These are phyloP conservation scores for Podila epicladia DNA, from an alignment of 192 early-diverging fungal genomes.

Conservation along the genomic window DNA sequence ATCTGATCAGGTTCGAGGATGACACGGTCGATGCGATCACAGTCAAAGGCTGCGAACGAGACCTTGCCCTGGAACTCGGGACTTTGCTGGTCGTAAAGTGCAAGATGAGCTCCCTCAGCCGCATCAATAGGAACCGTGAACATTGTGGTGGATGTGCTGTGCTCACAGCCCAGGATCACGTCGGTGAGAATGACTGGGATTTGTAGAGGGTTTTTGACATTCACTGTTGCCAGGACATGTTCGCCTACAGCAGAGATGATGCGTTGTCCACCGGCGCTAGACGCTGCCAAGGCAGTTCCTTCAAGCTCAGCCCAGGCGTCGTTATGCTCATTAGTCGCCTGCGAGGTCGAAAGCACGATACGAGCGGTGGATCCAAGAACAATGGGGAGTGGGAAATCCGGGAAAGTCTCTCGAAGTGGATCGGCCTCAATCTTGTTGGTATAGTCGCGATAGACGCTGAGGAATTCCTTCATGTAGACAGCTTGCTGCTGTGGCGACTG, in stretches of 20 bases:
- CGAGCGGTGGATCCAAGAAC: conserved; percentile 65
- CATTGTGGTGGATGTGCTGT: conserved; percentile 33
- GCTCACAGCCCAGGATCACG: conserved; percentile 67
- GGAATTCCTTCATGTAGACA: conserved; percentile 79
- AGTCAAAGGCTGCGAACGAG: conserved; percentile 63
- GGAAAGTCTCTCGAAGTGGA: conserved; percentile 54
- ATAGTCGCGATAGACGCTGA: conserved; percentile 78
- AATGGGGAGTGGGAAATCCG: conserved; percentile 68
- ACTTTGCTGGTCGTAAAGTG: conserved; percentile 34
- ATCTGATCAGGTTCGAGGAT: conserved; percentile 41
- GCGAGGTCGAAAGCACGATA: conserved; percentile 70
- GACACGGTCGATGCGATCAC: conserved; percentile 57
- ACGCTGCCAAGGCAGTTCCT: conserved; percentile 36
- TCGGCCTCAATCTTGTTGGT: conserved; percentile 54
- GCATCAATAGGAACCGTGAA: conserved; percentile 27
- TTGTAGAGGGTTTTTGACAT: conserved; percentile 77
- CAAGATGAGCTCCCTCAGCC: conserved; percentile 50
- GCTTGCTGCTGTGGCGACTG: conserved; percentile 73
- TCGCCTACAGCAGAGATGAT: conserved; percentile 83
- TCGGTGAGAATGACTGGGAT: conserved; percentile 73
- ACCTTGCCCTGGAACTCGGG: conserved; percentile 34
- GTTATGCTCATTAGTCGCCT: conserved; percentile 62
- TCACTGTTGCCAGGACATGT: conserved; percentile 72
- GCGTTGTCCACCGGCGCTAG: conserved; percentile 57
- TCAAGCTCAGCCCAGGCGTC: conserved; percentile 80